phyloP scores from a whole-genome alignment of 2,329 filamentous ascomycete species.

The Claviceps fusiformis region DNA sequence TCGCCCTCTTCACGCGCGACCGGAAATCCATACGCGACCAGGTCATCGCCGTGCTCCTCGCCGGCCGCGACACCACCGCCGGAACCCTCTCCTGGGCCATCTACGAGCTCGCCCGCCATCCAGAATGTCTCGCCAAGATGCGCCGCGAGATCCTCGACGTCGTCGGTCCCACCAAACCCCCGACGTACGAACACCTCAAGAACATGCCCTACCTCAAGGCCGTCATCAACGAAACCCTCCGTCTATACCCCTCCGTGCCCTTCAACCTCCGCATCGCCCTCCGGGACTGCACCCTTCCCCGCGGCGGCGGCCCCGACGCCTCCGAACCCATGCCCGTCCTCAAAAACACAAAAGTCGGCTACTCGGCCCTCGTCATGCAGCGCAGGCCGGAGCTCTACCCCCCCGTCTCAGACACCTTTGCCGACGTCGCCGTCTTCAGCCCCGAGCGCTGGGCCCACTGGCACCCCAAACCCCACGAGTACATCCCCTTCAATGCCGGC shows the following conservation, averaged over 20 bases:
- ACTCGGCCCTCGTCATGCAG: conserved; percentile 39
- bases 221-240: conserved; percentile 63
- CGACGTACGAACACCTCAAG: conserved; percentile 72
- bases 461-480: conserved; percentile 39
- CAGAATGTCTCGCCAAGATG: conserved; percentile 52
- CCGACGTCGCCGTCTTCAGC: conserved; percentile 27
- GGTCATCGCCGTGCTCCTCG: conserved; percentile 67
- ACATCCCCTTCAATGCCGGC: conserved; percentile 39
- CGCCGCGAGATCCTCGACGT: conserved; percentile 56
- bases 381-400: conserved; percentile 34
- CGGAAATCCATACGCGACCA: conserved; percentile 67
- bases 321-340: conserved; percentile 27
- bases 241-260: conserved; percentile 65
- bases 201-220: conserved; percentile 71
- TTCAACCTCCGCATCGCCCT: conserved; percentile 65
- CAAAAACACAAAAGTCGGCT: conserved; percentile 32
- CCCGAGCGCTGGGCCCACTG: conserved; percentile 38
- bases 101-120: conserved; percentile 66
- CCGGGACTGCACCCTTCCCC: conserved; percentile 60
- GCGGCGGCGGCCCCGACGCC: conserved; percentile 44
- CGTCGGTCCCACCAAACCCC: conserved; percentile 48
- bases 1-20: conserved; percentile 63
- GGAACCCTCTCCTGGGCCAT: conserved; percentile 67
- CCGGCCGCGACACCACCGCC: conserved; percentile 79
- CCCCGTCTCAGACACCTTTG: conserved; percentile 22